phyloP scores from a whole-genome alignment of 768 basidiomycete species.

The Mycena leptocephala region DNA sequence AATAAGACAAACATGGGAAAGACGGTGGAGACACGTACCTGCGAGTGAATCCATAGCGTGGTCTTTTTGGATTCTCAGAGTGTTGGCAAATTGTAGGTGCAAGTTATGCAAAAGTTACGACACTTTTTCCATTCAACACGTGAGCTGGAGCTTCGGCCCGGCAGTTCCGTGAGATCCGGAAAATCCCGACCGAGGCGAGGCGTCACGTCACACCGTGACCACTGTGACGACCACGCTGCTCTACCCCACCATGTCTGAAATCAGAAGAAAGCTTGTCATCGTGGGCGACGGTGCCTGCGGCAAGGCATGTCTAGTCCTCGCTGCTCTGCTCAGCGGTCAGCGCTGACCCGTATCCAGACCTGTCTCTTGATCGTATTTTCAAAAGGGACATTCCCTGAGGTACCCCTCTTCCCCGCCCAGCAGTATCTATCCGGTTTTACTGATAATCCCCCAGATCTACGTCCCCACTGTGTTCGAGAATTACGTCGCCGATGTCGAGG shows the following conservation, averaged over 20 bases:
- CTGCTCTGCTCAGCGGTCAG: not conserved
- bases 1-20: no score
- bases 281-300: slow-evolving; percentile 99
- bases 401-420: slow-evolving; percentile 52
- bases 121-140: no score
- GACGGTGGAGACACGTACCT: no score
- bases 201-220: no score
- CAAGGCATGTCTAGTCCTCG: slow-evolving; percentile 70
- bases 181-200: no score
- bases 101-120: no score
- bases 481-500: slow-evolving; percentile 99
- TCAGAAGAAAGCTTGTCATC: slow-evolving; percentile 98
- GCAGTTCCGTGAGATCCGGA: no score
- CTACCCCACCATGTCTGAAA: slow-evolving; percentile 92
- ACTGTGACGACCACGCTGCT: no score
- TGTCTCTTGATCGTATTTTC: slow-evolving; percentile 97
- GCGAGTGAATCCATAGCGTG: no score
- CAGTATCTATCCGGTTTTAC: not conserved
- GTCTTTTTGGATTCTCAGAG: no score
- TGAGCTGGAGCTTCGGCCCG: no score
- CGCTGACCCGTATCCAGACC: slow-evolving; percentile 65
- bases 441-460: slow-evolving; percentile 79
- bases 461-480: slow-evolving; percentile 99
- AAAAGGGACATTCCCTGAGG: slow-evolving; percentile 97
- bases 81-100: no score